phyloP scores from a whole-genome alignment of 1,139 yeast genomes.

The Pichia sp. region DNA sequence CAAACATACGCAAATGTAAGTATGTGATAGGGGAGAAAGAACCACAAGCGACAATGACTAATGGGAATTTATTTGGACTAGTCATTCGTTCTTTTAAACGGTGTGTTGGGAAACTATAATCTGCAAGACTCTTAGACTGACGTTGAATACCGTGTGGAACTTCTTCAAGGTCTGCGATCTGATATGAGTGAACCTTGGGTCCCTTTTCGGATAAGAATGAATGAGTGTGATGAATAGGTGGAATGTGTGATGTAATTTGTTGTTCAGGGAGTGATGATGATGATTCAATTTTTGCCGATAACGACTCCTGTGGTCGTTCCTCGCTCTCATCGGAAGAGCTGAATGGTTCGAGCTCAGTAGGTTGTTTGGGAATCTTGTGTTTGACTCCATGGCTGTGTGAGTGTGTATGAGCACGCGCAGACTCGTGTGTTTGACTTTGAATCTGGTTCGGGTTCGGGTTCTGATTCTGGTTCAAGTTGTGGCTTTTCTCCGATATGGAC shows the following conservation, averaged over 20 bases:
- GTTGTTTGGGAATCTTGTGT: constrained; percentile 35
- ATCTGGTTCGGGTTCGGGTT: neutral
- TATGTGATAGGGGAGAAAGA: constrained; percentile 95
- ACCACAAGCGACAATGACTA: constrained; percentile 96
- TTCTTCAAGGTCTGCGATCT: constrained; percentile 91
- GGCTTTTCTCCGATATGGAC: too few species aligned
- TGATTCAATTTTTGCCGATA: too few species aligned
- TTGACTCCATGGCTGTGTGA: too few species aligned
- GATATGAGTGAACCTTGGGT: constrained; percentile 51
- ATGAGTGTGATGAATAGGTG: neutral
- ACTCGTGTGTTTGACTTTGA: neutral
- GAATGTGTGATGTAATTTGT: neutral
- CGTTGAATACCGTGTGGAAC: constrained; percentile 91
- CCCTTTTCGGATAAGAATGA: constrained; percentile 7
- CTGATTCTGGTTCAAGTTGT: neutral
- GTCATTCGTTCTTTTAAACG: constrained; percentile 64
- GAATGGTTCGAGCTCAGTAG: constrained; percentile 39
- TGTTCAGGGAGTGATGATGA: neutral
- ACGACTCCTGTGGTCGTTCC: too few species aligned
- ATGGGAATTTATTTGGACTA: constrained; percentile 76
- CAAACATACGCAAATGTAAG: constrained; percentile 92
- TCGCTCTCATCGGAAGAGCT: constrained; percentile 31
- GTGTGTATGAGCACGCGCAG: too few species aligned
- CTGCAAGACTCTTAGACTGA: constrained; percentile 64
- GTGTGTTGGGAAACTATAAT: constrained; percentile 80